Conservation (phyloP, 208 protist genomes). For the Trypanosoma scelopori region DNA sequence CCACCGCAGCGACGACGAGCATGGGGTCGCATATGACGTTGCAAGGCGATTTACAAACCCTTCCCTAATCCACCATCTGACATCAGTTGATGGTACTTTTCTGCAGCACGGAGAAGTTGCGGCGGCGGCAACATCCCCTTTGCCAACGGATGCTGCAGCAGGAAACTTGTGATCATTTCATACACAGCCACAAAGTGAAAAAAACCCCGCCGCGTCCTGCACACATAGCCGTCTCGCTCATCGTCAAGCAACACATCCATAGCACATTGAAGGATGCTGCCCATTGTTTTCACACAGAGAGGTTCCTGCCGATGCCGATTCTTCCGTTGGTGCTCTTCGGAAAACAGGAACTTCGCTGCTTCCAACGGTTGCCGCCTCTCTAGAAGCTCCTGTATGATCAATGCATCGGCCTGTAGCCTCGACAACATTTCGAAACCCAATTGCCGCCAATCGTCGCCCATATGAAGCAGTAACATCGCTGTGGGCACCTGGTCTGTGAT, state of each 20-base stretch:
- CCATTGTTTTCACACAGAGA: constrained; percentile 11
- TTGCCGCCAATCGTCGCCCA: constrained; percentile 17
- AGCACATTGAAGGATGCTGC: constrained; percentile 28
- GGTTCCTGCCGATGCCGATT: constrained; percentile 3
- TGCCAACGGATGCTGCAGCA: constrained; percentile 4
- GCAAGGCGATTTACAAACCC: neutral
- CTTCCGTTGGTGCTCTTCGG: neutral
- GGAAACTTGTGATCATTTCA: constrained; percentile 12
- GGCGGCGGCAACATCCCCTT: constrained; percentile 6
- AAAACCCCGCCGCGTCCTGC: constrained; percentile 3
- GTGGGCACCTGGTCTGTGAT: constrained; percentile 24
- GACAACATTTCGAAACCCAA: constrained; percentile 29
- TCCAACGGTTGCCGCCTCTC: constrained; percentile 11
- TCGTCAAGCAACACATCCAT: constrained; percentile 24
- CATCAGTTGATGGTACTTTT: constrained; percentile 19
- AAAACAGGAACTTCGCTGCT: constrained; percentile 1
- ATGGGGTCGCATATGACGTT: no score
- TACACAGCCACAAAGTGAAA: constrained; percentile 27
- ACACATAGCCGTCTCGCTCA: constrained; percentile 1
- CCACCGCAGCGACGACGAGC: no score
- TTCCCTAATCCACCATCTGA: neutral
- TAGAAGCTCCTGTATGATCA: constrained; percentile 21
- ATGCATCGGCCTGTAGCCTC: constrained; percentile 7
- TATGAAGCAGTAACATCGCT: constrained; percentile 20
- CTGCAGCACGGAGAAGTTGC: neutral